These are phyloP conservation scores for Tetrapisispora arboricola DNA, from an alignment of 805 yeast genomes.

Conservation along the genomic window DNA sequence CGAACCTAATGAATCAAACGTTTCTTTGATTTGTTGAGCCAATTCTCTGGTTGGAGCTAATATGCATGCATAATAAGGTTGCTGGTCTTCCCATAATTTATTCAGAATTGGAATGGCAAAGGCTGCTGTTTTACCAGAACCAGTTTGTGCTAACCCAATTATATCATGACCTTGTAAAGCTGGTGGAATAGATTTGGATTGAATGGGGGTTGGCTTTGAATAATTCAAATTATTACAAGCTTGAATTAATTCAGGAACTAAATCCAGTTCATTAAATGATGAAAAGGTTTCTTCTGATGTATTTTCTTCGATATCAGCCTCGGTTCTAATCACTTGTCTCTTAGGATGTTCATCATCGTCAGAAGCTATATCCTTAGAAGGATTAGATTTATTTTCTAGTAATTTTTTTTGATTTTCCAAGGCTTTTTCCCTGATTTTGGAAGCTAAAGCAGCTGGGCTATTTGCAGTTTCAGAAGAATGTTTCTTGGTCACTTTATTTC, in stretches of 20 bases:
- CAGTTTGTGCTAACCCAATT: conserved; percentile 97
- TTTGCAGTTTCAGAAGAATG: conserved; percentile 5
- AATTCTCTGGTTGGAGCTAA: conserved; percentile 92
- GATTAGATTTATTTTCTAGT: conserved; percentile 3
- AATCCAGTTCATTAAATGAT: conserved; percentile 86
- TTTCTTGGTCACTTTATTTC: conserved; percentile 10
- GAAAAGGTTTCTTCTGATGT: conserved; percentile 18
- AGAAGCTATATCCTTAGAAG: conserved; percentile 2
- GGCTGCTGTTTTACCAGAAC: conserved; percentile 98
- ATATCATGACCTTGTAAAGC: conserved; percentile 76
- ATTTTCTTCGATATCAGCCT: conserved; percentile 8
- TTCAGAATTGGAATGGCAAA: conserved; percentile 89
- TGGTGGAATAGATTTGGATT: conserved; percentile 90
- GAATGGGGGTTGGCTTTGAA: conserved; percentile 93
- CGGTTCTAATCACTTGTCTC: conserved; percentile 4
- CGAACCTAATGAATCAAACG: conserved; percentile 81
- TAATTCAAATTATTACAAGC: conserved; percentile 94
- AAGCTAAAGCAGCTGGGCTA: conserved; percentile 41
- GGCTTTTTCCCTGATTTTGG: conserved; percentile 41
- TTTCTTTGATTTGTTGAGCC: conserved; percentile 93
- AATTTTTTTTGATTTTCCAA: conserved; percentile 23
- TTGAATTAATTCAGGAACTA: conserved; percentile 72
- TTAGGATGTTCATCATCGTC: conserved; percentile 4
- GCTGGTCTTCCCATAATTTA: conserved; percentile 56
- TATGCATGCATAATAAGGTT: conserved; percentile 69